These are phyloP conservation scores for Nepenthes gracilis DNA, from an alignment of 148 eudicot genomes.

Conservation along the genomic window DNA sequence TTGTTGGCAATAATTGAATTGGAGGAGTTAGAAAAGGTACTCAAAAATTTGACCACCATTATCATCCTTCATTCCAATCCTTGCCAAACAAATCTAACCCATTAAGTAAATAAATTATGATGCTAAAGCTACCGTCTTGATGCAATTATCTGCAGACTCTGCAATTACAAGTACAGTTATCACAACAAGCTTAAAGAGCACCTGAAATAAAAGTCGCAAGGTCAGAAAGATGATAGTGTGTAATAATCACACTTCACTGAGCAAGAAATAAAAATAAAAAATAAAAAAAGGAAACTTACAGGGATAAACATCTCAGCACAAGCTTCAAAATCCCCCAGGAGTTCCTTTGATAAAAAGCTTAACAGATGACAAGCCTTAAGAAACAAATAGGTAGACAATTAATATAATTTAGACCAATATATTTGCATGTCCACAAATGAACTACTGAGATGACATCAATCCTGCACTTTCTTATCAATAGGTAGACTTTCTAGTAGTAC, in stretches of 20 bases:
- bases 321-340: constrained; percentile 93
- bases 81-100: too few species aligned
- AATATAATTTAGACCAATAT: too few species aligned
- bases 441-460: not conserved
- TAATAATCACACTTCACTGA: constrained; percentile 4
- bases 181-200: constrained; percentile 96
- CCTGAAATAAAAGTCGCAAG: constrained; percentile 30
- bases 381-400: constrained; percentile 4
- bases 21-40: too few species aligned
- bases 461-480: too few species aligned
- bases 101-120: not conserved
- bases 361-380: constrained; percentile 84
- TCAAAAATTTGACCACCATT: too few species aligned
- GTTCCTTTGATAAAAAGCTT: constrained; percentile 86
- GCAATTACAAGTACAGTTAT: constrained; percentile 98
- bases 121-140: constrained; percentile 64
- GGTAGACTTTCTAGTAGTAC: too few species aligned
- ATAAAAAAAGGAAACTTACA: constrained; percentile 25
- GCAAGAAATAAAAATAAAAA: not conserved
- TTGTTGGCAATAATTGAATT: too few species aligned
- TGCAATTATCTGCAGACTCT: constrained; percentile 99
- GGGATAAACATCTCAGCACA: constrained; percentile 94
- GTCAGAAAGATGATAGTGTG: constrained; percentile 23
- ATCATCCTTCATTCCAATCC: too few species aligned
- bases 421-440: not conserved